Evolutionary conservation across 2,329 filamentous ascomycete species (phyloP).

Genomic region (Alternaria solani): DNA sequence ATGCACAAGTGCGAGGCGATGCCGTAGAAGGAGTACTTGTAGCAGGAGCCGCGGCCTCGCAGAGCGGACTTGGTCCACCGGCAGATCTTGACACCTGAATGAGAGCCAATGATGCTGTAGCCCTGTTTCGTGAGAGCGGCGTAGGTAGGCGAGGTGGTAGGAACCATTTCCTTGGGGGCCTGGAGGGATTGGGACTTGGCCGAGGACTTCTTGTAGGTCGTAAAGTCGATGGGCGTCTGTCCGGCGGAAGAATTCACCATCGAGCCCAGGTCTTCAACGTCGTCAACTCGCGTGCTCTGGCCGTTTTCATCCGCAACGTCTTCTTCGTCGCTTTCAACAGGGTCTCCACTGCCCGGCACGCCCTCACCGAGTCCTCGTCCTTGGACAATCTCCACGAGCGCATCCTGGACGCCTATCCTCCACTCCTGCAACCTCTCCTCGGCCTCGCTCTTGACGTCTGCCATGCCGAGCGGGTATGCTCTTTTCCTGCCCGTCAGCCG

Average conservation of each 20-base stretch:
- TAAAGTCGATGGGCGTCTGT: slow-evolving; percentile 85
- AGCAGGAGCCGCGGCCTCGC: slow-evolving; percentile 91
- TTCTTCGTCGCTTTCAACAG: slow-evolving; percentile 83
- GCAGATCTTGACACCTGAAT: slow-evolving; percentile 97
- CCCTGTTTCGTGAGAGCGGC: slow-evolving; percentile 92
- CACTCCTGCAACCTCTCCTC: slow-evolving; percentile 76
- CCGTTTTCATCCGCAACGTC: slow-evolving; percentile 58
- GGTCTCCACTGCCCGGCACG: slow-evolving; percentile 81
- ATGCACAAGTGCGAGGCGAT: slow-evolving; percentile 97
- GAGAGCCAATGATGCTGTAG: slow-evolving; percentile 92
- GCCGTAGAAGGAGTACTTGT: slow-evolving; percentile 97
- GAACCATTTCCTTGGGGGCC: slow-evolving; percentile 86
- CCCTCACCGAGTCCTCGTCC: slow-evolving; percentile 68
- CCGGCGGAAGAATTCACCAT: slow-evolving; percentile 60
- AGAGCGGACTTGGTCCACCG: slow-evolving; percentile 98
- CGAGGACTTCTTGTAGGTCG: slow-evolving; percentile 67
- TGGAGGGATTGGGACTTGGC: slow-evolving; percentile 56
- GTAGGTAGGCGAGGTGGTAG: slow-evolving; percentile 87
- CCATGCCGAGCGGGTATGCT: slow-evolving; percentile 88
- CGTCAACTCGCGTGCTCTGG: slow-evolving; percentile 64
- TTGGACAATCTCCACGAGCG: slow-evolving; percentile 66
- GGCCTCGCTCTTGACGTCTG: slow-evolving; percentile 81
- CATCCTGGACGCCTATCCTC: slow-evolving; percentile 75
- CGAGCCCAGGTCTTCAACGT: slow-evolving; percentile 83
- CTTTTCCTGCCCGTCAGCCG: slow-evolving; percentile 86